Evolutionary conservation across 2,329 filamentous ascomycete species (phyloP), one percentile per base, ranked within the genome.

Genomic region (Colletotrichum sp.): DNA sequence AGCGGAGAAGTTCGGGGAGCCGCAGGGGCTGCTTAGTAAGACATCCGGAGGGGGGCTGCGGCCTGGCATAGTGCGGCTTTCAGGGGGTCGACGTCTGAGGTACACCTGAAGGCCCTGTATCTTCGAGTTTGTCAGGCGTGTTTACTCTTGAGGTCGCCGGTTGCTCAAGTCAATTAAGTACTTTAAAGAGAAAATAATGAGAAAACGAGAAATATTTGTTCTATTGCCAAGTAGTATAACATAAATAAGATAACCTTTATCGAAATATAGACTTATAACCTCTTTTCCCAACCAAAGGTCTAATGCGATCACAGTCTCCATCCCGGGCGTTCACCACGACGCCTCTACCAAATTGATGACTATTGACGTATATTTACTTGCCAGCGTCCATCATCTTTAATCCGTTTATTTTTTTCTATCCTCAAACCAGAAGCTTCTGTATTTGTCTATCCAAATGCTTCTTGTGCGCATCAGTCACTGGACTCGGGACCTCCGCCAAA

Each of bases 401-500:
- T 52, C n/a, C n/a, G 6, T 52, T 21, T 18, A 9, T 59, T 30
- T 59, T 28, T 26, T 12, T 26, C n/a, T 6, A 21, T 21, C 21
- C 12, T 73, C 39, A 73, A 57, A 73, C 15, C 28, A 73, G 66
- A 7, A 78, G 28, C 10, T 30, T 75, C 64, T 70, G 68, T 28
- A 75, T 72, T 26, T 77, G 76, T n/a, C 55, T 68, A 16, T 76
- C 76, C 52, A 78, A 4, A 21, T 78, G 71, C 55, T 71, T 68
- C 16, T 69, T 60, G 24, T 78, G 72, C 10, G 34, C 36, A 36
- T 72, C 64, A 24, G n/a, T 26, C 10, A 76, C 57, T 12, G 78
- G 77, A 36, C 36, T 79, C 8, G 66, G 74, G 36, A 80, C 78
- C 26, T 79, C 77, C 6, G 75, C 73, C 62, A 82, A 70, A 26